Percentiles rank a stretch among this genome's conserved stretches.
These are phyloP conservation scores for Plenodomus biglobosus DNA, from an alignment of 2,329 filamentous ascomycete species.

Conservation along the genomic window DNA sequence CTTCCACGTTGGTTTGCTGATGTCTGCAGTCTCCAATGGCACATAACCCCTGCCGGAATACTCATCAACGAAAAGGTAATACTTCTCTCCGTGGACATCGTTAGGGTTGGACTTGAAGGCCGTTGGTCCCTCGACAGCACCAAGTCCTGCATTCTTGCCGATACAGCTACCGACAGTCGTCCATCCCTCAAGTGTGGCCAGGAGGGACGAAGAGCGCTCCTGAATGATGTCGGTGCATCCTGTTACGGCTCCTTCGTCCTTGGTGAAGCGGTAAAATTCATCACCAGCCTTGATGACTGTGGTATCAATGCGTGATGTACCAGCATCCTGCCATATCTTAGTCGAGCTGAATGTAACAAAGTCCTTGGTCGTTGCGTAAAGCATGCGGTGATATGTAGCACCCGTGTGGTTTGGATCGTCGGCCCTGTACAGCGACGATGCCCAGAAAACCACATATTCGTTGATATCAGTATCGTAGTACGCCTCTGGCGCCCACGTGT, in stretches of 20 bases:
- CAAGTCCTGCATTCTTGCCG: constrained; percentile 53
- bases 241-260: constrained; percentile 56
- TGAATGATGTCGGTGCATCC: constrained; percentile 59
- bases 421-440: constrained; percentile 50
- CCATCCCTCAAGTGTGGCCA: constrained; percentile 49
- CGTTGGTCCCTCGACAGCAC: constrained; percentile 56
- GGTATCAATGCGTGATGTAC: constrained; percentile 56
- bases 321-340: constrained; percentile 55
- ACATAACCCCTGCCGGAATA: constrained; percentile 57
- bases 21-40: constrained; percentile 55
- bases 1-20: constrained; percentile 54
- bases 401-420: constrained; percentile 48
- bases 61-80: constrained; percentile 60
- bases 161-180: constrained; percentile 53
- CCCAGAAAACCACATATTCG: constrained; percentile 53
- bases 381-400: constrained; percentile 55
- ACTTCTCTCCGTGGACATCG: constrained; percentile 56
- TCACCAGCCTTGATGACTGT: constrained; percentile 51
- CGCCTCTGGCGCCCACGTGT: constrained; percentile 58
- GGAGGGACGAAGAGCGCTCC: constrained; percentile 51
- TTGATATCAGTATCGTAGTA: constrained; percentile 52
- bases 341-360: constrained; percentile 55
- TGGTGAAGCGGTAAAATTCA: constrained; percentile 57
- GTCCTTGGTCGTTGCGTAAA: constrained; percentile 55
- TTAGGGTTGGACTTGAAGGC: constrained; percentile 54